Percentiles rank a stretch among this genome's conserved stretches.
Evolutionary conservation across 1,284 basidiomycete genomes (phyloP).

Genomic region (Puccinia hordei): DNA sequence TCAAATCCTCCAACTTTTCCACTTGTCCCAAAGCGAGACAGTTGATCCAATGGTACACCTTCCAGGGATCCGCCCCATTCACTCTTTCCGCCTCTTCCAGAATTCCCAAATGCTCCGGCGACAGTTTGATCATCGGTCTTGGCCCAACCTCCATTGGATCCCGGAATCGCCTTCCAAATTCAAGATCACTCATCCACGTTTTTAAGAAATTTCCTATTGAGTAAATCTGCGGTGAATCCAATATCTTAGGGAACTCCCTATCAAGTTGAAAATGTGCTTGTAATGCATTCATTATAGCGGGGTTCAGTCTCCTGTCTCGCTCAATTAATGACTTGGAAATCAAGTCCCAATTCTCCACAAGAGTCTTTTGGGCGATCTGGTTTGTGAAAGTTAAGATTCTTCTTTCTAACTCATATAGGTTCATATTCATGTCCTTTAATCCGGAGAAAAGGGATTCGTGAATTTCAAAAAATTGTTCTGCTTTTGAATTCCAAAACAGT

Average conservation of each 20-base stretch:
- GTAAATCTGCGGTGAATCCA: neutral
- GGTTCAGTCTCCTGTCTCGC: neutral
- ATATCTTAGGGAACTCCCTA: neutral
- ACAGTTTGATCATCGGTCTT: neutral
- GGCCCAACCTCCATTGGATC: neutral
- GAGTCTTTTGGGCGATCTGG: conserved; percentile 12
- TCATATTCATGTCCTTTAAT: neutral
- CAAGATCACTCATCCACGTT: conserved; percentile 11
- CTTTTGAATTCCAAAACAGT: neutral
- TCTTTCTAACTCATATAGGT: neutral
- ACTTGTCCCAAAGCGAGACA: conserved; percentile 14
- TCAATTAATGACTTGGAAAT: neutral
- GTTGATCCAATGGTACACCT: conserved; percentile 11
- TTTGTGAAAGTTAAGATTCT: neutral
- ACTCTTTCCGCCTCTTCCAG: neutral
- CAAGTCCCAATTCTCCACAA: conserved; percentile 1
- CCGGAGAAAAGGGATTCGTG: neutral
- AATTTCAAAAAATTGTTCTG: neutral
- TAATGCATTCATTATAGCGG: neutral
- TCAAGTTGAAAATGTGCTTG: neutral
- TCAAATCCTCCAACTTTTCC: neutral
- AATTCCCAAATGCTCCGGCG: neutral
- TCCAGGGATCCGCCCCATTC: conserved; percentile 14
- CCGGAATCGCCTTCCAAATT: neutral
- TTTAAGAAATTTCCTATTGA: neutral